Percentiles rank a stretch among this genome's conserved stretches.
phyloP scores from a whole-genome alignment of 495 filamentous ascomycete species.

The Podospora fimiseda region DNA sequence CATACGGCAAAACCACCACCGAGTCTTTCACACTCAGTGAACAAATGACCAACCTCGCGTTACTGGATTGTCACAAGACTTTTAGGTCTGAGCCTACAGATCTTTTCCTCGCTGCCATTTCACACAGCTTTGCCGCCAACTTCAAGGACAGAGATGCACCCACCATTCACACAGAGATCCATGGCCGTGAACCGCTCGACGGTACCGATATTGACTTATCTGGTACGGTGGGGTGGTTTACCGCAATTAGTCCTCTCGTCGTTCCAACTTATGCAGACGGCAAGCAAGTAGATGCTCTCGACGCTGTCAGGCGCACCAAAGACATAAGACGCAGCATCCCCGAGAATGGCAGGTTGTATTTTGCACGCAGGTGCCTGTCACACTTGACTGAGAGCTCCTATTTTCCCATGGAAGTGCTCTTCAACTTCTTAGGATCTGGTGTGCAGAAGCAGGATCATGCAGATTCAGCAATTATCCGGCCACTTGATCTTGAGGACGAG shows the following conservation, averaged over 20 bases:
- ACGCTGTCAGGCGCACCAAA: slow-evolving; percentile 18
- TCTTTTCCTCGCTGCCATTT: slow-evolving; percentile 26
- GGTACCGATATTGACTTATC: slow-evolving; percentile 45
- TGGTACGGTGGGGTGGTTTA: slow-evolving; percentile 59
- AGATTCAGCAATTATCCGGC: slow-evolving; percentile 38
- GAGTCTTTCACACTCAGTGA: slow-evolving; percentile 21
- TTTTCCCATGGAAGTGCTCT: slow-evolving; percentile 48
- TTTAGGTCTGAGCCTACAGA: slow-evolving; percentile 28
- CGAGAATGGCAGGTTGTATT: slow-evolving; percentile 20
- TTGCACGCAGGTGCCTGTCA: slow-evolving; percentile 34
- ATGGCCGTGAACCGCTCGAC: slow-evolving; percentile 51
- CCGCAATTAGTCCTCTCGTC: slow-evolving; percentile 46
- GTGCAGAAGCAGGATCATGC: slow-evolving; percentile 50
- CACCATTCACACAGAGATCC: slow-evolving; percentile 43
- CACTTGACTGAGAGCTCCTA: slow-evolving; percentile 16
- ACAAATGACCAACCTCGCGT: slow-evolving; percentile 15
- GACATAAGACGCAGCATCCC: slow-evolving; percentile 21
- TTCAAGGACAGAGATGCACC: slow-evolving; percentile 41
- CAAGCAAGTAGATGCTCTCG: slow-evolving; percentile 11
- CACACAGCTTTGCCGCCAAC: slow-evolving; percentile 23
- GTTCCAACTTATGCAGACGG: slow-evolving; percentile 1
- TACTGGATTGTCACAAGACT: slow-evolving; percentile 20
- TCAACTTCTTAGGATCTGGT: slow-evolving; percentile 48
- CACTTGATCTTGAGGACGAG: slow-evolving; percentile 21
- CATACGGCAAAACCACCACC: slow-evolving; percentile 13